Evolutionary conservation across 768 basidiomycete species (phyloP), one percentile per base, ranked within the genome.

Genomic region (Lactifluus subvellereus): DNA sequence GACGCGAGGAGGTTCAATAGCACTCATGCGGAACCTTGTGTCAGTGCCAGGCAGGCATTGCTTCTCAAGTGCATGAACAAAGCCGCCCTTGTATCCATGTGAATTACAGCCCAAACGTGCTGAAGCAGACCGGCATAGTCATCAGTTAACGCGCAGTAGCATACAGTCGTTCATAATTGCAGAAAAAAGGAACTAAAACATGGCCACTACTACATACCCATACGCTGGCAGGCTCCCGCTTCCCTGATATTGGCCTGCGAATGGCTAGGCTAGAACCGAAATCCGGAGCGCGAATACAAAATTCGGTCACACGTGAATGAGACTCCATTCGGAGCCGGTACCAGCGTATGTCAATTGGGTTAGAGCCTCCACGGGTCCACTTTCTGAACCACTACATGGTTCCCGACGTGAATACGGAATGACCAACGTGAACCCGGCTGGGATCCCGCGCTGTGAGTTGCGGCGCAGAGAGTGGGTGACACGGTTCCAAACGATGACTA

Each of bases 401-500:
- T 30, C n/a, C 30, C 30, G 38, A 37, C 27, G n/a, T 5, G 38
- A 32, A 33, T 22, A n/a, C 20, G 33, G 49, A 10, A 52, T 4
- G 33, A 50, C 47, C 32, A 62, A n/a, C 6, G 61, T 35, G 42
- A 62, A 57, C 20, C 61, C 50, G 0, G 33, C 40, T 18, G 56
- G 61, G 18, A 57, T 22, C 1, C 55, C 55, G 2, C 49, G 30
- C 47, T 10, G 47, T 11, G 61, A 57, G 16, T 38, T 33, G 42
- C 61, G 50, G n/a, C 52, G 49, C 33, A 52, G 22, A 8, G 43
- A 18, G 20, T 40, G 22, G 22, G 50, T 47, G 10, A 22, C 35
- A 6, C 61, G 61, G 9, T 57, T 62, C 61, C 55, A 52, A 6
- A 9, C 32, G 27, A 53, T 38, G 49, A 62, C 40, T 18, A 35